A percentile compares a stretch with the other conserved stretches of the same genome.
Evolutionary conservation across 805 yeast genomes (phyloP).

Genomic region (Ogataea ganodermae): DNA sequence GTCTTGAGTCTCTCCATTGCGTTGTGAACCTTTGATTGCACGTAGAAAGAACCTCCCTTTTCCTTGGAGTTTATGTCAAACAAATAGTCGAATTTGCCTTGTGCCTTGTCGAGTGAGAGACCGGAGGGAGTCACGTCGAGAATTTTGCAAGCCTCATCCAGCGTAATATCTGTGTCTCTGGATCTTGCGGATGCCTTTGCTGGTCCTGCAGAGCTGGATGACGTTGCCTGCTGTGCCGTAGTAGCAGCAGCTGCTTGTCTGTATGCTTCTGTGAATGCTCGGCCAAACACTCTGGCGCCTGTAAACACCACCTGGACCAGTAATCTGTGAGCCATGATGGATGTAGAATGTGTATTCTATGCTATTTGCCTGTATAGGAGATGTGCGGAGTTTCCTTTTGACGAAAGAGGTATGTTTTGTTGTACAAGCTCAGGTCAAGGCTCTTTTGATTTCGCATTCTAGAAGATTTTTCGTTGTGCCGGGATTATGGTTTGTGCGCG

Average conservation of each 20-base stretch:
- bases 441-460: conserved; percentile 2
- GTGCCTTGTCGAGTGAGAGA: conserved; percentile 58
- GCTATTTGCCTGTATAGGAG: too few relatives aligned
- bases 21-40: conserved; percentile 90
- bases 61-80: conserved; percentile 90
- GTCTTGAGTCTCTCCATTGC: conserved; percentile 89
- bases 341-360: background rate
- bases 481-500: conserved; percentile 1
- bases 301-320: conserved; percentile 87
- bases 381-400: background rate
- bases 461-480: conserved; percentile 6
- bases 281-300: conserved; percentile 94
- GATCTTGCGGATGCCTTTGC: conserved; percentile 44
- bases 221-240: conserved; percentile 62
- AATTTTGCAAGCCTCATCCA: conserved; percentile 91
- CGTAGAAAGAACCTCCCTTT: conserved; percentile 92
- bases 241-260: conserved; percentile 94
- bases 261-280: conserved; percentile 96
- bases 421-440: background rate
- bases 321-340: conserved; percentile 79
- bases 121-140: conserved; percentile 69
- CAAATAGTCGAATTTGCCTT: conserved; percentile 74
- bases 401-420: background rate
- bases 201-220: conserved; percentile 33
- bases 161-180: conserved; percentile 73